Percentiles rank a stretch among this genome's conserved stretches.
Evolutionary conservation across 176 grass and related monocot species (phyloP).

Genomic region (Typha latifolia): DNA sequence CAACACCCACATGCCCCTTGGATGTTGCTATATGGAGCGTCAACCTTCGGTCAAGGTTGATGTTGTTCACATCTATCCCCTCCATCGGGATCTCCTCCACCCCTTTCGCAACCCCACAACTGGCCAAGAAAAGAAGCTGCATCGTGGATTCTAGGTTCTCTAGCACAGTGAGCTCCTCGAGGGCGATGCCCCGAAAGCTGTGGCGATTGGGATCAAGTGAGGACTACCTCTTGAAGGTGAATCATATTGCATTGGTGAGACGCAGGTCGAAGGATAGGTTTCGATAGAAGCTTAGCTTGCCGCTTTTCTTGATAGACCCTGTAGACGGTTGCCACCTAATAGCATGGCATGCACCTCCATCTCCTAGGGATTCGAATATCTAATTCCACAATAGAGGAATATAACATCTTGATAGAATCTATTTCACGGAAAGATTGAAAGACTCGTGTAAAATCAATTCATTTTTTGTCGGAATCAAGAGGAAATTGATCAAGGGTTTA

Average conservation of each 20-base stretch:
- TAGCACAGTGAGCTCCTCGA: conserved; percentile 59
- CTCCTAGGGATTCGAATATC: neutral
- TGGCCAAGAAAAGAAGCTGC: conserved; percentile 87
- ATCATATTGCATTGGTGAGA: conserved; percentile 31
- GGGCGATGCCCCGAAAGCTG: no score
- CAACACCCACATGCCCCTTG: conserved; percentile 60
- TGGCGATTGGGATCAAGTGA: conserved; percentile 81
- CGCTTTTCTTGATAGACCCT: conserved; percentile 45
- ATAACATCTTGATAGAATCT: no score
- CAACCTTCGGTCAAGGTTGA: conserved; percentile 87
- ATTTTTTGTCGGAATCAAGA: no score
- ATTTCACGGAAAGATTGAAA: no score
- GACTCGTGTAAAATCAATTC: no score
- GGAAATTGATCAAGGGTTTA: no score
- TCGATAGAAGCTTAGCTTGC: conserved; percentile 40
- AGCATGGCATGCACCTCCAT: conserved; percentile 42
- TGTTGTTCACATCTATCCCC: conserved; percentile 91
- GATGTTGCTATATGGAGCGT: conserved; percentile 84
- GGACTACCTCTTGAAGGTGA: conserved; percentile 78
- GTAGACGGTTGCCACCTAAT: conserved; percentile 68
- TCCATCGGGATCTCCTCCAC: conserved; percentile 45
- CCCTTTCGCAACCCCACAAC: conserved; percentile 53
- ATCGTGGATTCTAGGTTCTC: conserved; percentile 80
- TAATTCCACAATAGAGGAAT: no score
- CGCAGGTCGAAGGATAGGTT: conserved; percentile 61